Percentiles rank a stretch among this genome's conserved stretches.
phyloP scores from a whole-genome alignment of 1,284 basidiomycete species.

The Ustilago sp. region DNA sequence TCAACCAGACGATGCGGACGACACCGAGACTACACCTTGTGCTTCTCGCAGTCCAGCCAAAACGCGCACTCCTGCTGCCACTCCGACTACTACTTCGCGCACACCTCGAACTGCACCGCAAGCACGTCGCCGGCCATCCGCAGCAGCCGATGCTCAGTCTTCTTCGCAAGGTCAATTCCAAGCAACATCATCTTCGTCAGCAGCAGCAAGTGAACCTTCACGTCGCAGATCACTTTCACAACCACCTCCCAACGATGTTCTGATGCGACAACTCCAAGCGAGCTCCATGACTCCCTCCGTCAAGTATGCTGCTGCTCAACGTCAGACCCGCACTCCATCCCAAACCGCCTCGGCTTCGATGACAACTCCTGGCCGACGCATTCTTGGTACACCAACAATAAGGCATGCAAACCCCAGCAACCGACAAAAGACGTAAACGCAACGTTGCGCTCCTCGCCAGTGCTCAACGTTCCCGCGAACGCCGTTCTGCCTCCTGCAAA shows the following conservation, averaged over 20 bases:
- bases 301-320: conserved; percentile 25
- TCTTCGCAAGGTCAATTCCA: conserved; percentile 4
- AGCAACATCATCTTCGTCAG: conserved; percentile 3
- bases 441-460: conserved; percentile 44
- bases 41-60: conserved; percentile 26
- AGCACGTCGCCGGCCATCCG: conserved; percentile 13
- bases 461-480: conserved; percentile 20
- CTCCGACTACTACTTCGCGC: conserved; percentile 6
- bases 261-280: conserved; percentile 42
- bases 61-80: conserved; percentile 18
- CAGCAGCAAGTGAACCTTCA: conserved; percentile 5
- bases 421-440: conserved; percentile 49
- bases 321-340: conserved; percentile 29
- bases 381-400: conserved; percentile 17
- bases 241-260: conserved; percentile 47
- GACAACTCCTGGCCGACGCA: conserved; percentile 30
- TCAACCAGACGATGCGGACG: conserved; percentile 10
- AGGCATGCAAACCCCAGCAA: conserved; percentile 45
- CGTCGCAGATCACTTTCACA: conserved; percentile 48
- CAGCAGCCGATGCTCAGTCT: conserved; percentile 6
- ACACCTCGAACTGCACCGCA: conserved; percentile 35
- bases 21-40: conserved; percentile 26
- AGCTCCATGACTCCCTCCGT: conserved; percentile 34
- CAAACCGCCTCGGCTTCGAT: conserved; percentile 13
- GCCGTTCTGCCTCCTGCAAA: conserved; percentile 25